These are phyloP conservation scores for Rhypophila decipiens DNA, from an alignment of 495 filamentous ascomycete species.

Conservation along the genomic window DNA sequence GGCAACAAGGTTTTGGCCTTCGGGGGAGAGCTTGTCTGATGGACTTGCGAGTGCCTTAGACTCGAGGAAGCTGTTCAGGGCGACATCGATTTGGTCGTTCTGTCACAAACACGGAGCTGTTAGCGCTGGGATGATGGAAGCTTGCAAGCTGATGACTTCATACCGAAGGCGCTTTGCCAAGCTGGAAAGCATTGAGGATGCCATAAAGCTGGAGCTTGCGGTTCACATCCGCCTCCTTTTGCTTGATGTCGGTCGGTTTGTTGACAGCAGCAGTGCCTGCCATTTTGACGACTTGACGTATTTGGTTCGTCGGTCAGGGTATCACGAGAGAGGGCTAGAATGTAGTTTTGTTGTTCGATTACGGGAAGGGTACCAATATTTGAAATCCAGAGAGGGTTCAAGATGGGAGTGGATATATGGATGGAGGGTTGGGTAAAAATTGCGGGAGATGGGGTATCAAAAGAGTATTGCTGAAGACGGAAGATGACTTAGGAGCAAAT, in stretches of 20 bases:
- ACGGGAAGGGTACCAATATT: neutral
- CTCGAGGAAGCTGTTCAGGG: slow-evolving; percentile 74
- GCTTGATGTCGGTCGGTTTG: slow-evolving; percentile 56
- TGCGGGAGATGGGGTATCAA: neutral
- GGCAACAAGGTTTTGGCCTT: slow-evolving; percentile 68
- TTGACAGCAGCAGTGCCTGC: slow-evolving; percentile 46
- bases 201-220: slow-evolving; percentile 92
- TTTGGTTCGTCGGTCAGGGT: neutral
- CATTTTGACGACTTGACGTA: slow-evolving; percentile 14
- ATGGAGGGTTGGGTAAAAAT: neutral
- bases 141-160: slow-evolving; percentile 16
- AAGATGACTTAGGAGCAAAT: neutral
- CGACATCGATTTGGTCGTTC: slow-evolving; percentile 95
- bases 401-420: neutral
- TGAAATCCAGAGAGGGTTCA: neutral
- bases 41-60: slow-evolving; percentile 63
- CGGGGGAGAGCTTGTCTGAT: slow-evolving; percentile 70
- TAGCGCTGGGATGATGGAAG: neutral
- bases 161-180: slow-evolving; percentile 88
- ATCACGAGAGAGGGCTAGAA: neutral
- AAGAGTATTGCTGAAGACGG: too few species aligned
- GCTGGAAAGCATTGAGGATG: slow-evolving; percentile 80
- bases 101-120: slow-evolving; percentile 17
- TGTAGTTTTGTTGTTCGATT: too few species aligned
- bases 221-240: slow-evolving; percentile 67